Base-by-base conservation (phyloP, 129 eudicot genomes). In the Pulicaria dysenterica region DNA sequence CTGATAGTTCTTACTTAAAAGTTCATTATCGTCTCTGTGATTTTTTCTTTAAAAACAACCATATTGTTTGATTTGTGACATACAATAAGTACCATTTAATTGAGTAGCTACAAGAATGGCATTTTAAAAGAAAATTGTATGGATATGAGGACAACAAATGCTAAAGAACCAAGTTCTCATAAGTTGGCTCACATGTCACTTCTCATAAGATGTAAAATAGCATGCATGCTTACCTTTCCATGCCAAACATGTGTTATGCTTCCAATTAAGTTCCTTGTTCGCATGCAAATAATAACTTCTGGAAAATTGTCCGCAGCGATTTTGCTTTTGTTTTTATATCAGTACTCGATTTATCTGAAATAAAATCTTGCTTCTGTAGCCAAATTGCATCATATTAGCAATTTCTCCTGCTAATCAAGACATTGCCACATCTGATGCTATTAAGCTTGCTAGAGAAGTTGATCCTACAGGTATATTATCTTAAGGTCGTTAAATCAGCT, bases 391-490 rank as follows among this genome's bases (percentile, higher is more conserved):
- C 66, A 95, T 95, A 43, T 83, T 95, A 83, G 99, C 99, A 65
- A 95, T 95, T 85, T 95, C 99, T 77, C 99, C 99, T 74, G 99
- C 99, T 74, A 95, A 95, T 85, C 99, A 95, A 90, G 99, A 95
- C 87, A 95, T 95, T 78, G 99, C 99, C 78, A 95, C 99, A 62
- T 95, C 99, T 10, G 99, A 95, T 90, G 99, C 99, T 68, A 95
- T 95, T 74, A 95, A 95, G 83, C 89, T 90, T 57, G 99, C 97
- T 68, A 95, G 87, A 82, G 99, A 95, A 90, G 99, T 95, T 81
- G 97, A 95, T 76, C 96, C 99, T 12, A 15, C 97, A 82, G 99
- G 99, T 95, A 82, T 56, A 24, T 24, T 24, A 24, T 24, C 14
- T n/a, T 55, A 45, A 31, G 43, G 67, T 60, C 63, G 64, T 60